Base-by-base conservation (phyloP, 2,329 filamentous ascomycete species). In the Lecanosticta acicola region DNA sequence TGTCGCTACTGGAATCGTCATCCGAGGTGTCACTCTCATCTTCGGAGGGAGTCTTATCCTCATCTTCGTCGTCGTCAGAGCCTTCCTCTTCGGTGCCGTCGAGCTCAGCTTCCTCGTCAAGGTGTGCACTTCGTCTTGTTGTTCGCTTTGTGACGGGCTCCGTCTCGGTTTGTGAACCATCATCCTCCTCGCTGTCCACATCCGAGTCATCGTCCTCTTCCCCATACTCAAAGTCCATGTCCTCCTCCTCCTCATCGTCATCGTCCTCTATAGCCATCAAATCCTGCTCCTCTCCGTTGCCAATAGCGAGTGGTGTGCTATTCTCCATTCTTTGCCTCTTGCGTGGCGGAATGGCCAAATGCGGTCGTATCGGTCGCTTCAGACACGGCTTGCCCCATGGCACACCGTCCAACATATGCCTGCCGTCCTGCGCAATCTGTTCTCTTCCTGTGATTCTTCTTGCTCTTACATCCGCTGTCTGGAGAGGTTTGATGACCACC, bases 361-460 rank as follows among this genome's bases (percentile, higher is more conserved):
- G 68, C 8, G 59, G 58, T 37, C 61, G 55, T 7, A 51, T 40
- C 10, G 74, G 72, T 0, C 68, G 62, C 49, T 78, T 78, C 7
- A 91, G 69, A 60, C 81, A 81, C 1, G 84, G 82, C 49, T 84
- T 78, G 2, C 91, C 90, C 63, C 91, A 95, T 0, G 88, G 79
- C 16, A 95, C 73, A 3, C 91, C 90, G 63, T 97, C 91, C 9
- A 93, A 76, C 4, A 96, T 74, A 62, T 90, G 89, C 55, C 76
- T 83, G 3, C 91, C 90, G 64, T 87, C 85, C 1, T 71, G 59
- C 0, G 85, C 81, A 43, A 96, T 94, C 65, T 96, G 90, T 53
- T 85, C 74, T 39, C 91, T 80, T 19, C 91, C 90, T 46, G 80
- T 83, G 9, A 94, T 69, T 43, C 80, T 79, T 55, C 89, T 77